Percentiles rank a stretch among this genome's conserved stretches.
Evolutionary conservation across 1,284 basidiomycete genomes (phyloP).

Genomic region (Boletellus sp.): DNA sequence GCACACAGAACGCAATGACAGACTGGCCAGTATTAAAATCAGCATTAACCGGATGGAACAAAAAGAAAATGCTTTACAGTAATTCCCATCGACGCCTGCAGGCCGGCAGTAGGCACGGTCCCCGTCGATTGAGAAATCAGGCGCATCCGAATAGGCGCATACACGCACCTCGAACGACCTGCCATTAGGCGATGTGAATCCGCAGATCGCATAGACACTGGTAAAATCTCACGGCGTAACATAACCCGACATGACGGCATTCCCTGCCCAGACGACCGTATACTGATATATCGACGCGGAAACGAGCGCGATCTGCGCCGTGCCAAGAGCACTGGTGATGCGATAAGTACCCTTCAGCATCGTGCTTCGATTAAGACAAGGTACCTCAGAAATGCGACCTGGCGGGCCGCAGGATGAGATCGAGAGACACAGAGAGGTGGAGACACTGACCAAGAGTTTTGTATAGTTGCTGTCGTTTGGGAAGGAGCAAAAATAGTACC

Average conservation of each 20-base stretch:
- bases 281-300: constrained; percentile 33
- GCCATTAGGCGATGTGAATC: background rate
- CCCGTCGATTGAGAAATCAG: background rate
- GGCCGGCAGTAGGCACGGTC: constrained; percentile 12
- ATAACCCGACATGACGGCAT: constrained; percentile 20
- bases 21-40: constrained; percentile 14
- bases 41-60: background rate
- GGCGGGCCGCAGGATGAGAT: constrained; percentile 2
- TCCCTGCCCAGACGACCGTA: constrained; percentile 29
- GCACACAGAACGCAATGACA: constrained; percentile 30
- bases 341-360: constrained; percentile 1
- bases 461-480: constrained; percentile 24
- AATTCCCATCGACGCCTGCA: constrained; percentile 29
- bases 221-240: constrained; percentile 25
- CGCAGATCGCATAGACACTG: background rate
- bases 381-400: constrained; percentile 31
- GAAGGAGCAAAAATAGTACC: constrained; percentile 31
- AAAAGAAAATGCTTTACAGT: constrained; percentile 16
- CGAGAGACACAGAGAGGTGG: background rate
- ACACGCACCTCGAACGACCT: constrained; percentile 28
- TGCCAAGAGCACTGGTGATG: constrained; percentile 23
- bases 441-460: constrained; percentile 21
- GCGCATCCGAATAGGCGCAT: background rate
- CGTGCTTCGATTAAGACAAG: background rate
- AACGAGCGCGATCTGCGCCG: constrained; percentile 28